phyloP scores from a whole-genome alignment of 2,329 filamentous ascomycete species.

The Chaetomiaceae sp. region DNA sequence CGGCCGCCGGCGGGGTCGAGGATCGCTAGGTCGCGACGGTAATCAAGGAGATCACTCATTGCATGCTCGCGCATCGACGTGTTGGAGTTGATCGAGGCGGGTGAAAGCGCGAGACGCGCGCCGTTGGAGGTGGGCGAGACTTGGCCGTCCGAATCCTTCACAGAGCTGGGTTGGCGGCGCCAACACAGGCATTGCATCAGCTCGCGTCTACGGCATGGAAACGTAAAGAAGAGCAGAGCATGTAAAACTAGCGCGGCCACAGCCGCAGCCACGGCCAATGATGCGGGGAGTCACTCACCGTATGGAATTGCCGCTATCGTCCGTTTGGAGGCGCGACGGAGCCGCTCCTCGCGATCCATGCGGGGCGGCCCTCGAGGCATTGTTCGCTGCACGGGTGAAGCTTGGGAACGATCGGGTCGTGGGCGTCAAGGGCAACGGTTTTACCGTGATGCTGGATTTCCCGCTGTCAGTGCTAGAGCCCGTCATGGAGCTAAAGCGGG shows the following conservation, averaged over 20 bases:
- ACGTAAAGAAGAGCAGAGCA: background rate
- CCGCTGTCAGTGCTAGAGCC: slow-evolving; percentile 64
- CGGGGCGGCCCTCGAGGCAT: slow-evolving; percentile 20
- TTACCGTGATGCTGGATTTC: slow-evolving; percentile 62
- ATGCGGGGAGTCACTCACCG: slow-evolving; percentile 31
- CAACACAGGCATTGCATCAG: slow-evolving; percentile 31
- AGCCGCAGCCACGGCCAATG: slow-evolving; percentile 26
- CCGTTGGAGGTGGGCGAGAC: slow-evolving; percentile 48
- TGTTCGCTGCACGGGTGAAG: slow-evolving; percentile 24
- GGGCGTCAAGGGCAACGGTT: slow-evolving; percentile 38
- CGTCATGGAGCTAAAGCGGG: slow-evolving; percentile 63
- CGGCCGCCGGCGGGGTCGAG: slow-evolving; percentile 58
- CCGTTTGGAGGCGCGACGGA: slow-evolving; percentile 52
- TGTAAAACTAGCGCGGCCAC: slow-evolving; percentile 9
- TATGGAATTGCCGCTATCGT: slow-evolving; percentile 44
- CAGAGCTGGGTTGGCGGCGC: slow-evolving; percentile 28
- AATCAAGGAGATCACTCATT: slow-evolving; percentile 61
- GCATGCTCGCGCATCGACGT: slow-evolving; percentile 53
- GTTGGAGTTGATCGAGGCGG: slow-evolving; percentile 40
- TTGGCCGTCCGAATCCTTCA: slow-evolving; percentile 38
- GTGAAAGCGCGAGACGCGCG: slow-evolving; percentile 41
- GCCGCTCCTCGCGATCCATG: slow-evolving; percentile 34
- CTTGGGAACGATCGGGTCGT: slow-evolving; percentile 15
- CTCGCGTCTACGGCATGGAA: slow-evolving; percentile 19
- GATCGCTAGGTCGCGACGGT: slow-evolving; percentile 67